Evolutionary conservation across 257 asterid species (phyloP).

Genomic region (Nyctanthes arbortristis): DNA sequence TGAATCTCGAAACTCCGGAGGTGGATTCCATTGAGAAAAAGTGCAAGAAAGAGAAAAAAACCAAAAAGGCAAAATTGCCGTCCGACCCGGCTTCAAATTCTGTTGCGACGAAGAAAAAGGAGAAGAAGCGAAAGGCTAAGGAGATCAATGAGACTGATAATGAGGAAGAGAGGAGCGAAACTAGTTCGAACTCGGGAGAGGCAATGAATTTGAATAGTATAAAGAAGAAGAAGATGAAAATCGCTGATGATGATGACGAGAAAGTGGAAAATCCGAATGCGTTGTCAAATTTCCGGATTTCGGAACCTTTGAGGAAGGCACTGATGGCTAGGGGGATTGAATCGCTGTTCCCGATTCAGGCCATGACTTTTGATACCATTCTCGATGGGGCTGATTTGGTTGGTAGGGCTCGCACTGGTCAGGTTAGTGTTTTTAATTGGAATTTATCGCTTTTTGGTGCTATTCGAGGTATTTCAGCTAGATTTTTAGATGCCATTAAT

Average conservation of each 20-base stretch:
- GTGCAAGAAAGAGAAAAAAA: constrained; percentile 64
- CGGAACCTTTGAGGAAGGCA: constrained; percentile 53
- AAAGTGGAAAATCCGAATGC: constrained; percentile 59
- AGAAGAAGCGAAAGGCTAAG: constrained; percentile 76
- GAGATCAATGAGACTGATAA: constrained; percentile 39
- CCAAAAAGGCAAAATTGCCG: constrained; percentile 42
- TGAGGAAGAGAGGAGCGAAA: constrained; percentile 62
- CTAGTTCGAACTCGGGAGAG: constrained; percentile 74
- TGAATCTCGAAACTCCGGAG: constrained; percentile 31
- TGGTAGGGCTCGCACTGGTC: too few species aligned
- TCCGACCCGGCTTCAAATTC: too few species aligned
- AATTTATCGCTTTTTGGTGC: background rate
- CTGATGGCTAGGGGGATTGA: constrained; percentile 63
- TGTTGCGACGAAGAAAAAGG: constrained; percentile 46
- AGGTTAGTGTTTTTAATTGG: too few species aligned
- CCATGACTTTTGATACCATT: too few species aligned
- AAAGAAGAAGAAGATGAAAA: constrained; percentile 48
- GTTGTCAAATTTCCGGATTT: constrained; percentile 62
- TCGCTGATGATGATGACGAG: constrained; percentile 23
- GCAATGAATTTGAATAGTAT: constrained; percentile 47
- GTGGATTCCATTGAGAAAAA: constrained; percentile 45
- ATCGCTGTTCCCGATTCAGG: too few species aligned
- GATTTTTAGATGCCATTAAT: too few species aligned
- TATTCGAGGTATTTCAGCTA: background rate
- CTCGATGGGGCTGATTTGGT: too few species aligned